These are phyloP conservation scores for Trebouxiophyceae sp. DNA, from an alignment of 163 green algal genomes.

Conservation along the genomic window DNA sequence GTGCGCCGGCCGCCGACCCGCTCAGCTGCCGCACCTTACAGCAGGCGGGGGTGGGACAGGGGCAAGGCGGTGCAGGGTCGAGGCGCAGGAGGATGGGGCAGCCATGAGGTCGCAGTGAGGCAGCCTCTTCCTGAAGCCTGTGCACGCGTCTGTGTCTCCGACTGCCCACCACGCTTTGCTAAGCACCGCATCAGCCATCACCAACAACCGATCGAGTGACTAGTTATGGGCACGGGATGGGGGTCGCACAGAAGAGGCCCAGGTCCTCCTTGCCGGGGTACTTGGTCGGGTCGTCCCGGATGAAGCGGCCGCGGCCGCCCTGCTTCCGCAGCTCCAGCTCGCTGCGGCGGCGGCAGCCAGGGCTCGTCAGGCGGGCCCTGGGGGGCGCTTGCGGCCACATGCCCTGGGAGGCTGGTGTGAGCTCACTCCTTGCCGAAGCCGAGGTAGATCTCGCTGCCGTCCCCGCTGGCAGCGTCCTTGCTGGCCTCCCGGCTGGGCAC, in stretches of 20 bases:
- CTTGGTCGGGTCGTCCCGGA: slow-evolving; percentile 64
- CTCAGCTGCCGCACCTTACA: slow-evolving; percentile 43
- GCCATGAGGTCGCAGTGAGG: too few species aligned
- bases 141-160: too few species aligned
- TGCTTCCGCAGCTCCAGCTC: background rate
- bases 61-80: too few species aligned
- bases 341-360: background rate
- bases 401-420: background rate
- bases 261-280: slow-evolving; percentile 61
- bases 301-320: slow-evolving; percentile 18
- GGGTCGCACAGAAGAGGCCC: slow-evolving; percentile 24
- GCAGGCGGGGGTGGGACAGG: too few species aligned
- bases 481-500: background rate
- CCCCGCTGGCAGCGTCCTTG: slow-evolving; percentile 14
- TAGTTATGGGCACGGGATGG: too few species aligned
- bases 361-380: too few species aligned
- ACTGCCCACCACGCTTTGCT: too few species aligned
- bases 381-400: too few species aligned
- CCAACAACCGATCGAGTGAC: too few species aligned
- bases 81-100: too few species aligned
- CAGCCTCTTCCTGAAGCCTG: too few species aligned
- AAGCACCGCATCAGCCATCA: too few species aligned
- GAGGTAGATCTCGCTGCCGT: slow-evolving; percentile 26
- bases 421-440: slow-evolving; percentile 15
- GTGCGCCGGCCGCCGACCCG: background rate